Evolutionary conservation across 1,284 basidiomycete genomes (phyloP).

Genomic region (Ceratobasidium sp.): DNA sequence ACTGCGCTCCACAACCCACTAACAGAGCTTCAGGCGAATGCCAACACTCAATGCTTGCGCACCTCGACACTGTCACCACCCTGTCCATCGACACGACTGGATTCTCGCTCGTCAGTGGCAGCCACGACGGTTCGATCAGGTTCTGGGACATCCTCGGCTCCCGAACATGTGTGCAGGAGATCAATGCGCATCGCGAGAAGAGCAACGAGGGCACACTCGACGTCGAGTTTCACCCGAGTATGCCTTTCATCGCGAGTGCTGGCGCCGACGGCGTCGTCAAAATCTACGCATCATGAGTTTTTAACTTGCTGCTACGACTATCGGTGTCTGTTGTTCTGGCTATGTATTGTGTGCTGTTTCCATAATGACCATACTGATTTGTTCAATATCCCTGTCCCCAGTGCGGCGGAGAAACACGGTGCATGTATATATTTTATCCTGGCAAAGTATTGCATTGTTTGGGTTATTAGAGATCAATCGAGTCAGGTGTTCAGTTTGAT

Average conservation of each 20-base stretch:
- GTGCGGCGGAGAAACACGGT: constrained; percentile 40
- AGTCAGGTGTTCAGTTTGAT: neutral
- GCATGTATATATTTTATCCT: constrained; percentile 37
- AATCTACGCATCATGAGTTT: constrained; percentile 58
- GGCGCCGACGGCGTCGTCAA: constrained; percentile 96
- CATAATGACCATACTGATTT: constrained; percentile 27
- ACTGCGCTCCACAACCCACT: constrained; percentile 6
- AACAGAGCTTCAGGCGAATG: constrained; percentile 66
- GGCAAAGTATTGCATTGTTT: constrained; percentile 26
- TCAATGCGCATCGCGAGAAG: constrained; percentile 85
- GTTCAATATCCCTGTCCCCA: constrained; percentile 35
- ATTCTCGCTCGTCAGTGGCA: constrained; percentile 86
- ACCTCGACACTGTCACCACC: constrained; percentile 89
- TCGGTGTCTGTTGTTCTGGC: constrained; percentile 4
- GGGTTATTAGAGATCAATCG: neutral
- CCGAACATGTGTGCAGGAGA: constrained; percentile 85
- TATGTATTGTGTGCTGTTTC: constrained; percentile 14
- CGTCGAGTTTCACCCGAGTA: constrained; percentile 81
- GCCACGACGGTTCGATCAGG: constrained; percentile 91
- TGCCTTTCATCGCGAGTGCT: constrained; percentile 89
- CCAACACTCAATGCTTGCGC: constrained; percentile 87
- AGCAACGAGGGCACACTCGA: constrained; percentile 89
- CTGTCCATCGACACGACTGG: constrained; percentile 87
- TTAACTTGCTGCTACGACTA: neutral
- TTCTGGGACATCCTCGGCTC: constrained; percentile 93